Evolutionary conservation across 1,284 basidiomycete genomes (phyloP).

Genomic region (Violaceomyces palustris): DNA sequence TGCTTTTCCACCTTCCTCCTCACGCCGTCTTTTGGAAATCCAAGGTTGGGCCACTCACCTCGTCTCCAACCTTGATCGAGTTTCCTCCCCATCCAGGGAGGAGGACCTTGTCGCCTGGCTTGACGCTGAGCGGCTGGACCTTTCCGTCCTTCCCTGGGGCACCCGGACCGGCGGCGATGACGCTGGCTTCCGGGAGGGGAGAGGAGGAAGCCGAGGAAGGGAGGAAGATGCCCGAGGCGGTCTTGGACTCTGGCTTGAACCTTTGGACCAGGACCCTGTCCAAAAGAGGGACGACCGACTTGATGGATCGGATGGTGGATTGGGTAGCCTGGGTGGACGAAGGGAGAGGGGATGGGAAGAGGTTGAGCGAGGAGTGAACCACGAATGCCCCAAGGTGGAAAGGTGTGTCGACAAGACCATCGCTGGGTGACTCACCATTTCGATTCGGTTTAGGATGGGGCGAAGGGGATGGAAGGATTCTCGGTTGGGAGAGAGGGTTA

Average conservation of each 20-base stretch:
- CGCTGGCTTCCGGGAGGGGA: conserved; percentile 90
- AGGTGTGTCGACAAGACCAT: no score
- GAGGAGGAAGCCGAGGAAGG: conserved; percentile 76
- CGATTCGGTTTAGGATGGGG: no score
- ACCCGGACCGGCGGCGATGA: conserved; percentile 91
- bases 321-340: conserved; percentile 53
- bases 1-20: no score
- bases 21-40: no score
- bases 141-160: conserved; percentile 78
- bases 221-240: conserved; percentile 74
- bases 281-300: conserved; percentile 80
- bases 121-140: conserved; percentile 71
- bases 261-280: conserved; percentile 96
- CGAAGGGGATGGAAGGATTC: no score
- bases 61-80: conserved; percentile 92
- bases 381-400: no score
- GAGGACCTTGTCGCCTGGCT: conserved; percentile 84
- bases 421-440: no score
- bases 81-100: conserved; percentile 94
- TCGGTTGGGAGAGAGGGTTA: no score
- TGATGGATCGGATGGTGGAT: conserved; percentile 65
- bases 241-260: conserved; percentile 70
- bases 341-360: no score
- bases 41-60: conserved; percentile 62
- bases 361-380: no score